Base-by-base conservation (phyloP, 2,329 filamentous ascomycete species). In the Domatiomyces catenatus region DNA sequence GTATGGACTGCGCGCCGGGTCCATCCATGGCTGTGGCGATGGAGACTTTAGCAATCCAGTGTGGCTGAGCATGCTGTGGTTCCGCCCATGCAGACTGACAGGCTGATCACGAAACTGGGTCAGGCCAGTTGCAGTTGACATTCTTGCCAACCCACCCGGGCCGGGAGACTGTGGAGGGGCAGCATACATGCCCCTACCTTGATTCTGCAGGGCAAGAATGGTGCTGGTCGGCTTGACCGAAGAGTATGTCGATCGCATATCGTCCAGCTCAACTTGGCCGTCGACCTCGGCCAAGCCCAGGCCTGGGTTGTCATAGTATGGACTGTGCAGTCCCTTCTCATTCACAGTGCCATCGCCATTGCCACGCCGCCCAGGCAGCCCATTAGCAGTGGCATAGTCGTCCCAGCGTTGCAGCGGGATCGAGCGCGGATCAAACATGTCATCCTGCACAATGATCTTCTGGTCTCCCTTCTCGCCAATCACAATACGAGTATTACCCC, bases 401-500 rank as follows among this genome's bases (percentile, higher is more conserved):
- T 98, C 92, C 92, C 92, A 98, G 56, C 87, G 80, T 68, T 95
- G 90, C 10, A 96, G 78, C 28, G 92, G 92, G 63, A 98, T 92
- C 56, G 85, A 88, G 58, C 86, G 81, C 24, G 92, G 90, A 61
- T 98, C 87, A 63, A 94, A 98, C 8, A 76, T 79, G 64, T 92
- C 87, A 53, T 90, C 84, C 50, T 80, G 77, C 0, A 88, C 88
- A 49, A 98, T 76, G n/a, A 95, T 74, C 63, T 94, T 81, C 71
- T 94, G 94, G 64, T 78, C 79, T 56, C 89, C 90, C 67, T 90
- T 87, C 67, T 98, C 92, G 53, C 88, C 90, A 58, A 96, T 85
- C 59, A 98, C 92, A 57, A 98, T 81, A 77, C 92, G 88, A 1
- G 92, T 98, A 71, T 92, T 96, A 75, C 92, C 92, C 92, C 92